Evolutionary conservation across 805 yeast species (phyloP).

Genomic region (Wickerhamiella hasegawae): DNA sequence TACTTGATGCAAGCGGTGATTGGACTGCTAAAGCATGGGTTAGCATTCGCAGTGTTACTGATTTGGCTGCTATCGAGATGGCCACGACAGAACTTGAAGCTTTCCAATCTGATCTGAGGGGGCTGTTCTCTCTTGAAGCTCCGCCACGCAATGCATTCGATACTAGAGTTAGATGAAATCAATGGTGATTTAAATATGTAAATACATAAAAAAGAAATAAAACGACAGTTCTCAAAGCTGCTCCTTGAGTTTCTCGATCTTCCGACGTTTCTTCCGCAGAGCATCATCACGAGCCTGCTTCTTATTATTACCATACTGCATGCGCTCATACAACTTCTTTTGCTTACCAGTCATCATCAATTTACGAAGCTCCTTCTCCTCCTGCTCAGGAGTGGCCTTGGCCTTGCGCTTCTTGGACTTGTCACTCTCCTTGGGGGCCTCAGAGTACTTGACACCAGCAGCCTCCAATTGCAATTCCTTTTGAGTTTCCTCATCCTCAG

Average conservation of each 20-base stretch:
- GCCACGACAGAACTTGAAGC: constrained; percentile 47
- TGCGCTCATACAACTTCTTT: constrained; percentile 82
- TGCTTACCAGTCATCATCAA: constrained; percentile 98
- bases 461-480: constrained; percentile 85
- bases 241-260: constrained; percentile 20
- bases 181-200: not conserved
- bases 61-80: constrained; percentile 50
- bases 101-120: constrained; percentile 49
- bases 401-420: constrained; percentile 19
- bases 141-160: constrained; percentile 78
- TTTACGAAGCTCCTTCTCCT: constrained; percentile 82
- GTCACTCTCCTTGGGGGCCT: constrained; percentile 26
- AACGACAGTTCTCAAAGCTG: not conserved
- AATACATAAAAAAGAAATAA: not conserved
- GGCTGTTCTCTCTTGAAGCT: constrained; percentile 48
- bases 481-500: constrained; percentile 39
- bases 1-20: constrained; percentile 18
- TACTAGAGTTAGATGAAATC: constrained; percentile 33
- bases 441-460: constrained; percentile 66
- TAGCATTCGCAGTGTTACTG: constrained; percentile 59
- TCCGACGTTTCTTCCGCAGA: constrained; percentile 46
- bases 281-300: constrained; percentile 64
- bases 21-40: constrained; percentile 41
- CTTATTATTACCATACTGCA: constrained; percentile 81
- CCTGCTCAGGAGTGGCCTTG: constrained; percentile 30